Evolutionary conservation across 2,329 filamentous ascomycete species (phyloP).

Genomic region (Fusarium xylarioides): DNA sequence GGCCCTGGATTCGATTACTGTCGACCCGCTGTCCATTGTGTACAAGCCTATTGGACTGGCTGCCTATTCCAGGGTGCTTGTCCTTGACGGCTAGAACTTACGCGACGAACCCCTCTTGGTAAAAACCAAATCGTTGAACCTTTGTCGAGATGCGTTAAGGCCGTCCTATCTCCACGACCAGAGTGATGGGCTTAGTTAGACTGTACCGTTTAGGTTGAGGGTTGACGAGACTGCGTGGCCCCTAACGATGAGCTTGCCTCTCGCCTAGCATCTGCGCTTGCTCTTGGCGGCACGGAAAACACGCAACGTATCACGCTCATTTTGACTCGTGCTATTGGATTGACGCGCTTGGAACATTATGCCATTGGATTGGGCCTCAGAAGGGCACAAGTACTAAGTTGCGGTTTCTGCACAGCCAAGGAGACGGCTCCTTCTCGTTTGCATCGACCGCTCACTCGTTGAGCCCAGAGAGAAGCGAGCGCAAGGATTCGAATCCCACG

Average conservation of each 20-base stretch:
- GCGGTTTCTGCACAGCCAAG: conserved; percentile 22
- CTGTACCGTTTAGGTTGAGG: conserved; percentile 4
- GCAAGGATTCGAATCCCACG: conserved; percentile 43
- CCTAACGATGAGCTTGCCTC: conserved; percentile 24
- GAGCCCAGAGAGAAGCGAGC: conserved; percentile 31
- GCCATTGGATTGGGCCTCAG: conserved; percentile 16
- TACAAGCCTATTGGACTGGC: conserved; percentile 13
- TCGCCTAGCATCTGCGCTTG: conserved; percentile 9
- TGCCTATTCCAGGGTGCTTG: conserved; percentile 9
- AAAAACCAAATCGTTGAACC: conserved; percentile 3
- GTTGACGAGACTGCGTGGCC: conserved; percentile 19
- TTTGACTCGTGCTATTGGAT: conserved; percentile 4
- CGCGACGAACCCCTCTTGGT: conserved; percentile 27
- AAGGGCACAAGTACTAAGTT: conserved; percentile 15
- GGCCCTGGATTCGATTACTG: conserved; percentile 33
- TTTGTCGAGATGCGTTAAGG: conserved; percentile 7
- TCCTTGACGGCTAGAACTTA: conserved; percentile 8
- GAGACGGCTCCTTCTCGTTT: conserved; percentile 30
- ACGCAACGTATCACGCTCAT: conserved; percentile 3
- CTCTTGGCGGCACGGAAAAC: conserved; percentile 15
- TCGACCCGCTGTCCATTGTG: conserved; percentile 21
- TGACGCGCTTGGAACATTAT: conserved; percentile 4
- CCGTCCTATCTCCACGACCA: conserved; percentile 25
- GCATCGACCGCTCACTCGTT: conserved; percentile 32
- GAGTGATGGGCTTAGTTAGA: background rate